Conservation (phyloP, 2,329 filamentous ascomycete species). For the Lachnellula suecica region DNA sequence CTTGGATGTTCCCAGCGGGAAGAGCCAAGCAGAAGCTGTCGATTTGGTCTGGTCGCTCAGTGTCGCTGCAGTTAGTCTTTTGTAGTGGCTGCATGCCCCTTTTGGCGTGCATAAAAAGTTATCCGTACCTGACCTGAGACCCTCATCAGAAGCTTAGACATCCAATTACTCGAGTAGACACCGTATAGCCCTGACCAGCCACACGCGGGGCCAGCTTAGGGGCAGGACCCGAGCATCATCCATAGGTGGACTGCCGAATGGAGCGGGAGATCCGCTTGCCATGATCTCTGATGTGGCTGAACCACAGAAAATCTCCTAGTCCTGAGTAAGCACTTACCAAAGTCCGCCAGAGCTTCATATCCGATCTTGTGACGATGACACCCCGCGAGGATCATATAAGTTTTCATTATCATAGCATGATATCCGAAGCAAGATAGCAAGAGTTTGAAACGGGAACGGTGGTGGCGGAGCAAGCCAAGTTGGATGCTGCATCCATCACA, state of each 20-base stretch:
- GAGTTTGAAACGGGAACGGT: background rate
- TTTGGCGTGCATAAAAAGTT: constrained; percentile 10
- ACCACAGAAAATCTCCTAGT: too few species aligned
- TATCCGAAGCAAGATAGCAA: background rate
- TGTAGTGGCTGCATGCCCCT: constrained; percentile 2
- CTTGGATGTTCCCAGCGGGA: background rate
- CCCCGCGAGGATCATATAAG: background rate
- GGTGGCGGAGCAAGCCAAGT: too few species aligned
- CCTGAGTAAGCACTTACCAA: too few species aligned
- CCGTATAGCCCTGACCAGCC: background rate
- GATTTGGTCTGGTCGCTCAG: background rate
- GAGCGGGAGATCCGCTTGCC: constrained; percentile 8
- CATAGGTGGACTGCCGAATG: constrained; percentile 2
- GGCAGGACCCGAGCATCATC: background rate
- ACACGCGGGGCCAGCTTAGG: background rate
- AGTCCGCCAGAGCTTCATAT: too few species aligned
- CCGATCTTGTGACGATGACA: too few species aligned
- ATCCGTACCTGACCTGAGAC: constrained; percentile 7
- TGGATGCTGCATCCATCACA: too few species aligned
- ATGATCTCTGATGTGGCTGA: background rate
- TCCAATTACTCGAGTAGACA: constrained; percentile 10
- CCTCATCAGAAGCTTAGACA: background rate
- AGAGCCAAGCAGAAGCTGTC: background rate
- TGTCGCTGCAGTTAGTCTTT: background rate
- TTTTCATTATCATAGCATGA: background rate